Conservation (phyloP, 495 filamentous ascomycete genomes). For the Parachaetomium inaequale region DNA sequence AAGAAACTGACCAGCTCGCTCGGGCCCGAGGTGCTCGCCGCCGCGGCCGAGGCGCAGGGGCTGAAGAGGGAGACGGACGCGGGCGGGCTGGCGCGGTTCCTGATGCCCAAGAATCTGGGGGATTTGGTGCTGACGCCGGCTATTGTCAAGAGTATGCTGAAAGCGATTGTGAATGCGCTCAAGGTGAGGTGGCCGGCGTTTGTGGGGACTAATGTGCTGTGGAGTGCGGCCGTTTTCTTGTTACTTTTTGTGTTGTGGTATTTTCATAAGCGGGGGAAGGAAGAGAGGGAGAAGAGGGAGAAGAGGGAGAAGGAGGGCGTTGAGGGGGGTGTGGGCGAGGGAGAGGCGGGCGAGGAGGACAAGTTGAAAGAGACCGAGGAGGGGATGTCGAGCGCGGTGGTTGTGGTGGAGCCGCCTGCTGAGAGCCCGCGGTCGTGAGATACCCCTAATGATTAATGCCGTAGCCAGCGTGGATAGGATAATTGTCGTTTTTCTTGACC, state of each 20-base stretch:
- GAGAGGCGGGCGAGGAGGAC: conserved; percentile 3
- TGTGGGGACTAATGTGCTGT: conserved; percentile 76
- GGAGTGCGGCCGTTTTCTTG: conserved; percentile 80
- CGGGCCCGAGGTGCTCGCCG: conserved; percentile 70
- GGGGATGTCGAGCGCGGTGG: conserved; percentile 5
- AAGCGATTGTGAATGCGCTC: conserved; percentile 79
- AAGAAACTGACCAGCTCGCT: conserved; percentile 70
- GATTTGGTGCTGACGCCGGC: conserved; percentile 84
- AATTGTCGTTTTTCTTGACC: neutral
- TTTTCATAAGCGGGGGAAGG: conserved; percentile 87
- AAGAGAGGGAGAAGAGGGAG: conserved; percentile 75
- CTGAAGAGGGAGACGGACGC: conserved; percentile 33
- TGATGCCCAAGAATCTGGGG: conserved; percentile 53
- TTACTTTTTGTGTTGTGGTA: conserved; percentile 94
- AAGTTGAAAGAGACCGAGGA: neutral
- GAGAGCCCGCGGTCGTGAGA: conserved; percentile 10
- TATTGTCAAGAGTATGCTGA: conserved; percentile 73
- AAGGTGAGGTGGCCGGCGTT: conserved; percentile 81
- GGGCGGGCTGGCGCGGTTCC: conserved; percentile 35
- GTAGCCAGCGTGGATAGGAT: neutral
- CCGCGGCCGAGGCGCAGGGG: conserved; percentile 63
- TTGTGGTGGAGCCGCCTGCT: conserved; percentile 4
- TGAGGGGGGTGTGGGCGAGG: neutral
- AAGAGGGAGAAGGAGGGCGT: conserved; percentile 54
- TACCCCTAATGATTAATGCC: neutral